A percentile compares a stretch with the other conserved stretches of the same genome.
phyloP scores from a whole-genome alignment of 2,329 filamentous ascomycete species.

The Stagonosporopsis vannaccii region DNA sequence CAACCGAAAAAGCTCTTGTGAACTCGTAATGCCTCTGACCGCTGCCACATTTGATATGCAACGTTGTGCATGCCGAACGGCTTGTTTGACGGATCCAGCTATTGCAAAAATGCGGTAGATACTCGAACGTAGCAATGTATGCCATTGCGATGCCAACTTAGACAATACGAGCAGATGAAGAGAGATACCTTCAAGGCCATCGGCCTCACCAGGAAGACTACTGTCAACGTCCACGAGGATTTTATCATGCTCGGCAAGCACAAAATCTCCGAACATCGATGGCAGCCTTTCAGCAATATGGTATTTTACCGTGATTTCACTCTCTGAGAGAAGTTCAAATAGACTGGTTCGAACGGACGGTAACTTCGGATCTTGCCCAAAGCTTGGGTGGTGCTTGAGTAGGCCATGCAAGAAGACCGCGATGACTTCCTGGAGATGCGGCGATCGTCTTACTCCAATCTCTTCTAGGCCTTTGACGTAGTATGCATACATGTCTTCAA shows the following conservation, averaged over 20 bases:
- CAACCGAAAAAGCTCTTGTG: constrained; percentile 77
- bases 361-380: constrained; percentile 66
- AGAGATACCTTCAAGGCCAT: constrained; percentile 81
- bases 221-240: constrained; percentile 85
- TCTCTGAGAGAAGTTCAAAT: constrained; percentile 72
- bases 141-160: constrained; percentile 81
- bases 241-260: constrained; percentile 82
- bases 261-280: constrained; percentile 78
- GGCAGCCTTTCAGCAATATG: constrained; percentile 74
- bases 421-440: constrained; percentile 71
- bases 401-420: constrained; percentile 74
- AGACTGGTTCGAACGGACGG: constrained; percentile 74
- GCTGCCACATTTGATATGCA: constrained; percentile 73
- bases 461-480: constrained; percentile 73
- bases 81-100: constrained; percentile 72
- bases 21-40: constrained; percentile 68
- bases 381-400: constrained; percentile 71
- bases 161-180: constrained; percentile 79
- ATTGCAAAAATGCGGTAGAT: constrained; percentile 96
- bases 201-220: constrained; percentile 75
- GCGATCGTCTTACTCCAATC: constrained; percentile 71
- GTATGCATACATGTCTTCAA: constrained; percentile 80
- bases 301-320: constrained; percentile 76
- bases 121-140: constrained; percentile 82
- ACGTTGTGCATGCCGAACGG: constrained; percentile 72